These are phyloP conservation scores for Vitis riparia DNA, from an alignment of 164 flowering plant genomes.

Conservation along the genomic window DNA sequence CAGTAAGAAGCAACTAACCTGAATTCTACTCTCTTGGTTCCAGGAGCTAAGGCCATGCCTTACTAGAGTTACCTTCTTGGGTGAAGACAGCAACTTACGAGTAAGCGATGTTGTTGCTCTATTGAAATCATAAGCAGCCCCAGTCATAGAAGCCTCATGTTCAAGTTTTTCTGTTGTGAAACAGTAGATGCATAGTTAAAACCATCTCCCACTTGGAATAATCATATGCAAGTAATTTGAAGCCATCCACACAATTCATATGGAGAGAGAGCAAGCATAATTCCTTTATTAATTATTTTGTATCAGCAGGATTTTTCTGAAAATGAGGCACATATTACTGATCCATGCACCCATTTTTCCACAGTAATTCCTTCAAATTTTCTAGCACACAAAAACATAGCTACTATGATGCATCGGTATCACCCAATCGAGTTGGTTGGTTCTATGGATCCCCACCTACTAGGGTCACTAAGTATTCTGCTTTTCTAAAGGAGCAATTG, in stretches of 20 bases:
- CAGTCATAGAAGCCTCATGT: slow-evolving; percentile 46
- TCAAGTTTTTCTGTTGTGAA: slow-evolving; percentile 30
- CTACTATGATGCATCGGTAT: neutral
- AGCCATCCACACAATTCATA: neutral
- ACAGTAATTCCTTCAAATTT: neutral
- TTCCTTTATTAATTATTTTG: too few relatives aligned
- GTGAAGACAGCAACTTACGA: slow-evolving; percentile 29
- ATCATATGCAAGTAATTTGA: neutral
- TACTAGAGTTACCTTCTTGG: slow-evolving; percentile 69
- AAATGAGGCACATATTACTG: too few relatives aligned
- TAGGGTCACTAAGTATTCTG: too few relatives aligned
- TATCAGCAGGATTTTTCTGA: neutral
- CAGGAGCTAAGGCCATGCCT: slow-evolving; percentile 81
- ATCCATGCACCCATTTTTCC: neutral
- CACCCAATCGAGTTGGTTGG: neutral
- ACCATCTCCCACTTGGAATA: neutral
- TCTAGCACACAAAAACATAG: neutral
- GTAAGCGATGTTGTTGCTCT: slow-evolving; percentile 59
- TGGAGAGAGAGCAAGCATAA: too few relatives aligned
- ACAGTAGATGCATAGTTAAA: neutral
- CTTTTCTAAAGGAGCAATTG: too few relatives aligned
- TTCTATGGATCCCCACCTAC: too few relatives aligned
- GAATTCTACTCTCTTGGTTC: slow-evolving; percentile 69
- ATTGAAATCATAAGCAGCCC: slow-evolving; percentile 69
- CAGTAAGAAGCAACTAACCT: slow-evolving; percentile 38